These are phyloP conservation scores for Globisporangium abappressorium DNA, from an alignment of 352 stramenopile species.

Conservation along the genomic window DNA sequence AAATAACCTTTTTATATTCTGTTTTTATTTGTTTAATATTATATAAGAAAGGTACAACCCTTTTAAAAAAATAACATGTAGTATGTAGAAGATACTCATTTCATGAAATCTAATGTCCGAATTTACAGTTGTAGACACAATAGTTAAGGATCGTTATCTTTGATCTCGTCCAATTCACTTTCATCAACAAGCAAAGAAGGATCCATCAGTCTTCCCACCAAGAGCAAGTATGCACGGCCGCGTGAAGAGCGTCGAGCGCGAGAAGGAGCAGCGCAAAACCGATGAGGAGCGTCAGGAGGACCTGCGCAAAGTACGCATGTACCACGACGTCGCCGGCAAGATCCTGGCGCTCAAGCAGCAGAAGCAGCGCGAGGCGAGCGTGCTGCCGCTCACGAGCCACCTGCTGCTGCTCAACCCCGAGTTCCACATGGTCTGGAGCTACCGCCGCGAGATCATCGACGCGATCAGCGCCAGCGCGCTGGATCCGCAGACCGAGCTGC, in stretches of 20 bases:
- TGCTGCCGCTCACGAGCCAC: slow-evolving; percentile 89
- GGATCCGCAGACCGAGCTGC: slow-evolving; percentile 26
- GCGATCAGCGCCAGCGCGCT: slow-evolving; percentile 26
- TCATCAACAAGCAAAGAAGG: background rate
- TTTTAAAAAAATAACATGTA: too few relatives aligned
- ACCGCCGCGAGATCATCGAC: slow-evolving; percentile 91
- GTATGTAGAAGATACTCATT: too few relatives aligned
- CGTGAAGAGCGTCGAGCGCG: slow-evolving; percentile 72
- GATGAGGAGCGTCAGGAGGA: slow-evolving; percentile 62
- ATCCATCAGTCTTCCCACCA: background rate
- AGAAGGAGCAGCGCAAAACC: slow-evolving; percentile 67
- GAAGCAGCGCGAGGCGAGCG: slow-evolving; percentile 39
- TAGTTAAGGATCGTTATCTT: too few relatives aligned
- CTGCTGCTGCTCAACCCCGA: slow-evolving; percentile 95
- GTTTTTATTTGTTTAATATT: too few relatives aligned
- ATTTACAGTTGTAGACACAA: too few relatives aligned
- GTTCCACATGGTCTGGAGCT: slow-evolving; percentile 97
- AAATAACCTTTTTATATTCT: too few relatives aligned
- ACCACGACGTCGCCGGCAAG: slow-evolving; percentile 73
- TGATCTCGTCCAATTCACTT: background rate
- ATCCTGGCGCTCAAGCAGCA: slow-evolving; percentile 64
- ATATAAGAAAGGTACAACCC: too few relatives aligned
- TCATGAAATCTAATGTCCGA: too few relatives aligned
- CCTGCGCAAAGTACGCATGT: slow-evolving; percentile 63
- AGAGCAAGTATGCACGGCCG: slow-evolving; percentile 52